Base-by-base conservation (phyloP, 140 eudicot genomes). In the Erigeron philadelphicus region DNA sequence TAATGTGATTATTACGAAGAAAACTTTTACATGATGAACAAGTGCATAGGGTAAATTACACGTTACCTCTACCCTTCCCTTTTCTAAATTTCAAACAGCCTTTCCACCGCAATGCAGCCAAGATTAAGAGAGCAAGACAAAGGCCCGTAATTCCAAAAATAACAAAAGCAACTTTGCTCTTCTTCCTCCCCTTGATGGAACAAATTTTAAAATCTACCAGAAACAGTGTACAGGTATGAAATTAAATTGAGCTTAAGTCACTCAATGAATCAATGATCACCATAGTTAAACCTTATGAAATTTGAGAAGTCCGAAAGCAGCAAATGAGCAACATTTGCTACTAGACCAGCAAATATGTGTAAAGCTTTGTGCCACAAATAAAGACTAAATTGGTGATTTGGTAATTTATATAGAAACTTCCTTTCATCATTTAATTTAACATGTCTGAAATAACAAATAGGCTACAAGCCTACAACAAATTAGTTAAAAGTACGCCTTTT, bases 51-150 rank as follows among this genome's bases (percentile, higher is more conserved):
- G 11, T 40, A 38, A 25, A 41, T 9, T 23, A 11, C 19, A 10
- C 18, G 10, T 0, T 67, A 83, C 94, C 89, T 68, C 64, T 81
- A 48, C 59, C 70, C 47, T 52, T 52, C 55, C 35, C 41, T 47
- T 61, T 84, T 48, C 80, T 72, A 60, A 76, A 49, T 66, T 40
- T 67, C 6, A 76, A 55, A 65, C 57, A 65, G 2, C 72, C 65
- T 82, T 71, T 87, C 86, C 88, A 61, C 87, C 90, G 84, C 52
- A 81, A 49, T 21, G 72, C 35, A 46, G 25, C 68, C 44, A 77
- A 35, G 15, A 79, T 47, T 12, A 70, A 38, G 42, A 82, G 19
- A 31, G 35, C 35, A 49, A 75, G 52, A 64, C 46, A 77, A 9
- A 55, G 48, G 40, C 76, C 67, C 50, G 61, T 16, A 66, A 80